Base-by-base conservation (phyloP, 805 yeast genomes). In the Kodamaea leandrae region DNA sequence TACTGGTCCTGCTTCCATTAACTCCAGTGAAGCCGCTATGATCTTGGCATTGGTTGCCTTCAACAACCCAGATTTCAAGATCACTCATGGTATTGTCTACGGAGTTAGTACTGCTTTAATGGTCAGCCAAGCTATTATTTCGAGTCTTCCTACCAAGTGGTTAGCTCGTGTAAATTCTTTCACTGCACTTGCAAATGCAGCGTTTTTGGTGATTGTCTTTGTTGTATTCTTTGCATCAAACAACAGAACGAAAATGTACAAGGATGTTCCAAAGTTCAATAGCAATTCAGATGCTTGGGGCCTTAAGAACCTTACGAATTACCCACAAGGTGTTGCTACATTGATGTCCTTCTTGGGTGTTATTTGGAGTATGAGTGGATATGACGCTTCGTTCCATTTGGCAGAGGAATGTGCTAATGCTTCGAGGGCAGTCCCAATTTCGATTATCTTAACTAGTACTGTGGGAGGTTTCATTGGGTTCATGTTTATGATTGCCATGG, bases 341-440 rank as follows among this genome's bases (percentile, higher is more conserved):
- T 58, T 81, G 43, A 68, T 77, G 70, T 66, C 78, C 4, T 78
- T 78, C 58, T 57, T 77, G 53, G 80, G 83, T 12, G 81, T 74
- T 26, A 76, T 78, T 43, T 79, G 83, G 83, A 77, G 83, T 27
- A 81, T 83, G 86, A 74, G 83, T 34, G 88, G 87, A 18, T 83
- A 80, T 54, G 88, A 83, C 54, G 78, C 85, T 15, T 84, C 88
- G 0, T 83, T 82, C 66, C 88, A 83, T 53, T 64, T 83, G 44
- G 72, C 85, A 12, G 90, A 82, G 60, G 89, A 83, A 52, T 77
- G 83, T 49, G 63, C 80, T 36, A 80, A 82, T 54, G 84, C 86
- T 4, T 63, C 76, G 26, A 60, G 66, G 9, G 85, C 84, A 4
- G 79, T 82, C 8, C 87, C 88, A n/a, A 69, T 72, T 44, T 85